Percentiles rank a stretch among this genome's conserved stretches.
Conservation (phyloP, 805 yeast species). For the Yarrowia bubula region DNA sequence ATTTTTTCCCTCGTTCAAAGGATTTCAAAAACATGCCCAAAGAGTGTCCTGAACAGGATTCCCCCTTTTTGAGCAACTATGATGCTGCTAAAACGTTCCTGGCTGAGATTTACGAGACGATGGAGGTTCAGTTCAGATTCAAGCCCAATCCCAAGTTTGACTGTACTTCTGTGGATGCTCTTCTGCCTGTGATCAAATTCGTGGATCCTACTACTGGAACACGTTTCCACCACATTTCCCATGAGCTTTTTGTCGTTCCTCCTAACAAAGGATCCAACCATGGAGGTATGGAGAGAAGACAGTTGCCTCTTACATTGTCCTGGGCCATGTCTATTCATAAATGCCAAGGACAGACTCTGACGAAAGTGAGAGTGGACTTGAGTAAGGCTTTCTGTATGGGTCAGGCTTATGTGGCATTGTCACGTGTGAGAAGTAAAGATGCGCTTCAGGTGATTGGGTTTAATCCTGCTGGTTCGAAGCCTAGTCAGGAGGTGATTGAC, state of each 20-base stretch:
- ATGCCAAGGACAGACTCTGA: constrained; percentile 89
- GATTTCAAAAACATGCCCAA: neutral
- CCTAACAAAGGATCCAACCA: no score
- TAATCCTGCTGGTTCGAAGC: constrained; percentile 57
- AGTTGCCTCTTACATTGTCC: constrained; percentile 80
- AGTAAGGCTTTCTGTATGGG: constrained; percentile 80
- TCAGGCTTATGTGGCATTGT: constrained; percentile 93
- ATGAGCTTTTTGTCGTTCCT: neutral
- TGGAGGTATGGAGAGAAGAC: constrained; percentile 49
- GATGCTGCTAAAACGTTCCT: neutral
- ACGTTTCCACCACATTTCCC: neutral
- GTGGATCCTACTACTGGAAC: constrained; percentile 11
- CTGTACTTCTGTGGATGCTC: neutral
- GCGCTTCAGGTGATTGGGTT: constrained; percentile 83
- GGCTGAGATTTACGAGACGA: neutral
- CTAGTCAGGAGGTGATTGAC: constrained; percentile 65
- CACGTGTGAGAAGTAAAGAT: constrained; percentile 79
- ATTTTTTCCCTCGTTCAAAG: neutral
- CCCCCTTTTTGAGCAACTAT: neutral
- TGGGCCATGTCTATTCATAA: constrained; percentile 97
- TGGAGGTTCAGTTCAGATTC: neutral
- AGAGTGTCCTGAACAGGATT: neutral
- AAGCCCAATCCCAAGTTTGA: neutral
- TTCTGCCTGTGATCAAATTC: constrained; percentile 12
- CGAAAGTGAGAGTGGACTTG: constrained; percentile 74